Evolutionary conservation across 352 stramenopile species (phyloP).

Genomic region (Globisporangium uncinulatum): DNA sequence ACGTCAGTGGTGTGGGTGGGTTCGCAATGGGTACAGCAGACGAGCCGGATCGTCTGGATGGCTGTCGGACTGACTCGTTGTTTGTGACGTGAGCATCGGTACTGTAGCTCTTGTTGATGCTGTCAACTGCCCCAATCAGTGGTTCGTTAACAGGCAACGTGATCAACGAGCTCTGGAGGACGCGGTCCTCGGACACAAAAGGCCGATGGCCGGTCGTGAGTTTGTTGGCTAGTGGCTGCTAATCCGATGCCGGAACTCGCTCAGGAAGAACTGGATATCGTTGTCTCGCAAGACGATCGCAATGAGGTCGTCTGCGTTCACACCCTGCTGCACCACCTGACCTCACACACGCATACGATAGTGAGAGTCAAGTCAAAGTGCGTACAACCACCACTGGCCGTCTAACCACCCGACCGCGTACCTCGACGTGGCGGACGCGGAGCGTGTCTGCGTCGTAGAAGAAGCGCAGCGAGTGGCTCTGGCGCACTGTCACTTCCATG

Average conservation of each 20-base stretch:
- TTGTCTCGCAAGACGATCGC: slow-evolving; percentile 54
- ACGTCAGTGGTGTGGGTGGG: too few relatives aligned
- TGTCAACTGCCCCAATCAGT: too few relatives aligned
- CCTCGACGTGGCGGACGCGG: slow-evolving; percentile 49
- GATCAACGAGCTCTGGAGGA: too few relatives aligned
- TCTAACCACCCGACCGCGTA: slow-evolving; percentile 11
- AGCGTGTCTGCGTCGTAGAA: slow-evolving; percentile 57
- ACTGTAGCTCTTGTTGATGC: too few relatives aligned
- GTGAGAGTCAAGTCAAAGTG: background rate
- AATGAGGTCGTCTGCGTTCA: slow-evolving; percentile 38
- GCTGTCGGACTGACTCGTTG: too few relatives aligned
- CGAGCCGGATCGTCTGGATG: too few relatives aligned
- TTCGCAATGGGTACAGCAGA: too few relatives aligned
- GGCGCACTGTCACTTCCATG: slow-evolving; percentile 50
- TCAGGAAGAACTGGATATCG: slow-evolving; percentile 46
- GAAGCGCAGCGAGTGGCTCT: slow-evolving; percentile 44
- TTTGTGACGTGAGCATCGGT: too few relatives aligned
- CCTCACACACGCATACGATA: slow-evolving; percentile 6
- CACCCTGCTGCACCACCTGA: slow-evolving; percentile 8
- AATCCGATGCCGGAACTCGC: slow-evolving; percentile 57
- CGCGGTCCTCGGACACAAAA: too few relatives aligned
- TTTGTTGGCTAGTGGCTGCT: background rate
- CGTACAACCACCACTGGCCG: background rate
- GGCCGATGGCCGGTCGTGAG: too few relatives aligned
- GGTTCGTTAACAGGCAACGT: too few relatives aligned